phyloP scores from a whole-genome alignment of 768 basidiomycete genomes.

The Termitomyces sp. region DNA sequence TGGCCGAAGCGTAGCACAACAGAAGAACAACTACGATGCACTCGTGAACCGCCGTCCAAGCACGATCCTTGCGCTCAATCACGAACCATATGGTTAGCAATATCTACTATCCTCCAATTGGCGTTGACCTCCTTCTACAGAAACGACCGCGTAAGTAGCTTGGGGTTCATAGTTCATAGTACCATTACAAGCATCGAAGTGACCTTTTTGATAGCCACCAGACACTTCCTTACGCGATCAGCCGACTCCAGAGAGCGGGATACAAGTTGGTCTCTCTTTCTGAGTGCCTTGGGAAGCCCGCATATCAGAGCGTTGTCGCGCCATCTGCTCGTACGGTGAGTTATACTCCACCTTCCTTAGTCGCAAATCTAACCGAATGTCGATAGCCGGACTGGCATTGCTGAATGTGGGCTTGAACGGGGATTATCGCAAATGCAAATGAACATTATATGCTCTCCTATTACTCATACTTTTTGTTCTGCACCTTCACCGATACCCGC shows the following conservation, averaged over 20 bases:
- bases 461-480: too few relatives aligned
- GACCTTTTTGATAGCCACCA: slow-evolving; percentile 18
- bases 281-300: slow-evolving; percentile 35
- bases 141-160: slow-evolving; percentile 20
- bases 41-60: slow-evolving; percentile 25
- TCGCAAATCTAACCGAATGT: neutral
- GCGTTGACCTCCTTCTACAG: slow-evolving; percentile 7
- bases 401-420: neutral
- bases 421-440: neutral
- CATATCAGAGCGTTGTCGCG: slow-evolving; percentile 32
- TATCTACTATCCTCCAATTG: neutral
- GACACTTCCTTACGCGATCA: slow-evolving; percentile 37
- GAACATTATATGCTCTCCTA: too few relatives aligned
- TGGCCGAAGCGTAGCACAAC: slow-evolving; percentile 24
- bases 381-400: slow-evolving; percentile 11
- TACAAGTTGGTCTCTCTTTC: slow-evolving; percentile 41
- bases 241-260: slow-evolving; percentile 32
- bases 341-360: neutral
- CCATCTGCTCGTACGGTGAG: slow-evolving; percentile 30
- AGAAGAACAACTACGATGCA: slow-evolving; percentile 25
- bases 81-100: slow-evolving; percentile 31
- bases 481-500: neutral
- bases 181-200: neutral
- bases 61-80: slow-evolving; percentile 36
- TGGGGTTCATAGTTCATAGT: neutral